phyloP scores from a whole-genome alignment of 116 monocot genomes.

The Dioscorea cayenensis region DNA sequence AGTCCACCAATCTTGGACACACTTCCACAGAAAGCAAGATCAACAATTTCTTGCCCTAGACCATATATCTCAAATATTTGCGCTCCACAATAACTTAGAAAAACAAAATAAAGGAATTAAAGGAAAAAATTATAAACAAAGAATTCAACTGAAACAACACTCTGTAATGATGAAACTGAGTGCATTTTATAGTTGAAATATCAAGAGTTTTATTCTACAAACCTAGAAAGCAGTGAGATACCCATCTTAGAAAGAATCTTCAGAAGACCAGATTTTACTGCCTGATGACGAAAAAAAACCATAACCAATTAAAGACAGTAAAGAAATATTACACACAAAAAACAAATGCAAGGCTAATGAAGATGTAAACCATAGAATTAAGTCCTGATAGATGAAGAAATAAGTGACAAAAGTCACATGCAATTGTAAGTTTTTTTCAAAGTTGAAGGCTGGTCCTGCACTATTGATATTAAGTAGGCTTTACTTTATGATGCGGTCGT shows the following conservation, averaged over 20 bases:
- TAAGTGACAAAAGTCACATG: too few relatives aligned
- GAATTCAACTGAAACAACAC: background rate
- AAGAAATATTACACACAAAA: background rate
- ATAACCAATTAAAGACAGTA: background rate
- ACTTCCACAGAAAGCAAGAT: slow-evolving; percentile 97
- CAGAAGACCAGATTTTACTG: slow-evolving; percentile 91
- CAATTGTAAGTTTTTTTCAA: too few relatives aligned
- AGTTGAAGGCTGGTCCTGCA: too few relatives aligned
- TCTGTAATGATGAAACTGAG: background rate
- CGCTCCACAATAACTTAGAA: slow-evolving; percentile 90
- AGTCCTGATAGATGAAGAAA: too few relatives aligned
- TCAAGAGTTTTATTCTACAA: slow-evolving; percentile 4
- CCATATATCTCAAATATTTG: slow-evolving; percentile 99
- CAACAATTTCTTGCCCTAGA: slow-evolving; percentile 84
- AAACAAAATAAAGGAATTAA: background rate
- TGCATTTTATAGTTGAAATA: too few relatives aligned
- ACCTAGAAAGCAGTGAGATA: slow-evolving; percentile 99
- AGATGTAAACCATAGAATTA: too few relatives aligned
- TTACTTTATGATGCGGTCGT: too few relatives aligned
- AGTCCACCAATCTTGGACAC: slow-evolving; percentile 93
- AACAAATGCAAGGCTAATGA: too few relatives aligned
- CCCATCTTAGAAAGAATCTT: slow-evolving; percentile 99
- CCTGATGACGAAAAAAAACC: slow-evolving; percentile 35
- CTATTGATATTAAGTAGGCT: too few relatives aligned
- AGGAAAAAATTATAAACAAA: background rate